Base-by-base conservation (phyloP, 2,329 filamentous ascomycete species). In the Chaetomium sp. region DNA sequence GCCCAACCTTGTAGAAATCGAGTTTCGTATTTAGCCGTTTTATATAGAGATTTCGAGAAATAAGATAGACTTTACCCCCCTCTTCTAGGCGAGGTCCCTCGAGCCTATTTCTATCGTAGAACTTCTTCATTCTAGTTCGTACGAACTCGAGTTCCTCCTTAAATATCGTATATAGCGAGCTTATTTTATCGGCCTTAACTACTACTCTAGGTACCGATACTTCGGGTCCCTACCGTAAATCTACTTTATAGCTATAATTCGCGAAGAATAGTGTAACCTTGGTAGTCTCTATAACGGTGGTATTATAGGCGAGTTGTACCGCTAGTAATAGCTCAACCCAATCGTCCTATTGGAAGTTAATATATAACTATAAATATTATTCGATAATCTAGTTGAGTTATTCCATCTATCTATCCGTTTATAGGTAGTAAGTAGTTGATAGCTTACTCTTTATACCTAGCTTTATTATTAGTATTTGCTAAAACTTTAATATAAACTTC, bases 241-340 rank as follows among this genome's bases (percentile, higher is more conserved):
- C 38, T n/a, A 16, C 38, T 42, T 42, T 16, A 4, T n/a, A 42
- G 5, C 38, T 5, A 5, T 19, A 42, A n/a, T 42, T 42, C 3
- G 59, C 55, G 29, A 65, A 69, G 54, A 70, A 68, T 10, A 59
- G 64, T 53, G 59, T 60, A 13, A 67, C 21, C 13, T 67, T 66
- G 6, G 67, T 70, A 1, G 64, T 53, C 21, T 66, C 55, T 4
- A 35, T 66, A 1, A 33, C 21, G 35, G 45, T 33, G 5, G 50
- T 69, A 50, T 64, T 25, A 56, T 16, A 33, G 54, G 62, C 42
- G 53, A 42, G 38, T 42, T 42, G 38, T 5, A 16, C 38, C 6
- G 16, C 7, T 2, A 16, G 38, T 16, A 42, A 35, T 42, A 69
- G 63, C 12, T 69, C 27, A 63, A 27, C 67, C 33, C 65, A 31